Conservation (phyloP, 305 asterid species). For the Fraxinus greggii region DNA sequence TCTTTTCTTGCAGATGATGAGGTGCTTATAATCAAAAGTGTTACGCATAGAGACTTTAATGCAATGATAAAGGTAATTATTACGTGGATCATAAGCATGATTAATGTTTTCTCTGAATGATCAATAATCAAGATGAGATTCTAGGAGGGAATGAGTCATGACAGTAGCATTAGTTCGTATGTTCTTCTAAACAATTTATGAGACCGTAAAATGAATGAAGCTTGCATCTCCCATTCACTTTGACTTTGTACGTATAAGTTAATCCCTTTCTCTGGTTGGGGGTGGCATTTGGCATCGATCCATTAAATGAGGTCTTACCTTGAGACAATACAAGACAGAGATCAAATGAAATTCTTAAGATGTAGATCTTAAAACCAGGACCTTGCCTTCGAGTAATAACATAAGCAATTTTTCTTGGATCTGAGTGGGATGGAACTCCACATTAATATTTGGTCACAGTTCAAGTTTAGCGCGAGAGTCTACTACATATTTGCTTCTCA, state of each 20-base stretch:
- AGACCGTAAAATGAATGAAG: not conserved
- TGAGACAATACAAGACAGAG: not conserved
- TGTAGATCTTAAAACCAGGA: not conserved
- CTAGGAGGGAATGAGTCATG: not conserved
- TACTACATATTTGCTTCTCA: not conserved
- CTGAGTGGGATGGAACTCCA: not conserved
- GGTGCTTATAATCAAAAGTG: slow-evolving; percentile 90
- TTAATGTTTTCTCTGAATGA: slow-evolving; percentile 5
- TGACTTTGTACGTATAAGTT: not conserved
- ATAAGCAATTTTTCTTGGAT: not conserved
- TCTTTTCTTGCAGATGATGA: slow-evolving; percentile 66
- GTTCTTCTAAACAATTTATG: not conserved
- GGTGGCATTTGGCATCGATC: not conserved
- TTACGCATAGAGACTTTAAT: slow-evolving; percentile 86
- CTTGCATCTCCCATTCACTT: not conserved
- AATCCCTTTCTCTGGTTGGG: not conserved
- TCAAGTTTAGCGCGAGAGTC: not conserved
- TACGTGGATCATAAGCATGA: slow-evolving; percentile 16
- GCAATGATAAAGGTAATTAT: slow-evolving; percentile 74
- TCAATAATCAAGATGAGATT: not conserved
- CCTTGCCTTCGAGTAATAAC: not conserved
- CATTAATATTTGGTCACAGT: not conserved
- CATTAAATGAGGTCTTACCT: not conserved
- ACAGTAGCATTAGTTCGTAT: not conserved
- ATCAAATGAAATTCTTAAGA: not conserved